Percentiles rank a stretch among this genome's conserved stretches.
Evolutionary conservation across 306 rosid species (phyloP).

Genomic region (Corylus heterophylla): DNA sequence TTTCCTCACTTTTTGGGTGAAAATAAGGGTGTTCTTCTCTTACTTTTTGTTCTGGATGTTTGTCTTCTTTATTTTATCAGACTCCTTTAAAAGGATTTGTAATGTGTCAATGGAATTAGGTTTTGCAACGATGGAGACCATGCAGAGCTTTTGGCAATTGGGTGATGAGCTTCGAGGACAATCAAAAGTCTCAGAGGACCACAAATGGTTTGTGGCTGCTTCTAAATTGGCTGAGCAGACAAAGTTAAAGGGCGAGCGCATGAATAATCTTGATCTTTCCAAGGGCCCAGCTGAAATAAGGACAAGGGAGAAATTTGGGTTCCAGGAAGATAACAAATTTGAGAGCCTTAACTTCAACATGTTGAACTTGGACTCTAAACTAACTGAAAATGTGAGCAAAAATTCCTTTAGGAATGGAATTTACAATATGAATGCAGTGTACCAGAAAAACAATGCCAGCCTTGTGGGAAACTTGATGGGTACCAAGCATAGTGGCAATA

Average conservation of each 20-base stretch:
- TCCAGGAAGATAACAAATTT: conserved; percentile 91
- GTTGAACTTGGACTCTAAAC: conserved; percentile 71
- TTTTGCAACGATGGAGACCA: conserved; percentile 67
- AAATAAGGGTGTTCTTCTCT: background rate
- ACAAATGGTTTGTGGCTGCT: conserved; percentile 89
- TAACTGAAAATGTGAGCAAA: conserved; percentile 63
- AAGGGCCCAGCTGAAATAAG: conserved; percentile 70
- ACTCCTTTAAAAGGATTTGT: conserved; percentile 11
- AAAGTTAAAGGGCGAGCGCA: conserved; percentile 79
- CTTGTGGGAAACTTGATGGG: conserved; percentile 52
- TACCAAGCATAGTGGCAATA: conserved; percentile 65
- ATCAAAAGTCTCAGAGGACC: conserved; percentile 86
- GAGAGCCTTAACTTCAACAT: conserved; percentile 78
- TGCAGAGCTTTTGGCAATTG: conserved; percentile 91
- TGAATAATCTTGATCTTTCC: conserved; percentile 89
- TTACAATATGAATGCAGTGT: conserved; percentile 68
- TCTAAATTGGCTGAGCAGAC: conserved; percentile 97
- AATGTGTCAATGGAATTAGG: conserved; percentile 28
- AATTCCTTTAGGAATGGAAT: conserved; percentile 57
- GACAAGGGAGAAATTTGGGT: conserved; percentile 76
- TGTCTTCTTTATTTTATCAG: background rate
- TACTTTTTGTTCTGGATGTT: background rate
- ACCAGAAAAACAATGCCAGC: conserved; percentile 68
- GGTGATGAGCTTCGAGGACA: conserved; percentile 99
- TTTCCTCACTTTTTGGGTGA: background rate